These are phyloP conservation scores for Ceratocystiopsis sp. DNA, from an alignment of 2,329 filamentous ascomycete species.

Conservation along the genomic window DNA sequence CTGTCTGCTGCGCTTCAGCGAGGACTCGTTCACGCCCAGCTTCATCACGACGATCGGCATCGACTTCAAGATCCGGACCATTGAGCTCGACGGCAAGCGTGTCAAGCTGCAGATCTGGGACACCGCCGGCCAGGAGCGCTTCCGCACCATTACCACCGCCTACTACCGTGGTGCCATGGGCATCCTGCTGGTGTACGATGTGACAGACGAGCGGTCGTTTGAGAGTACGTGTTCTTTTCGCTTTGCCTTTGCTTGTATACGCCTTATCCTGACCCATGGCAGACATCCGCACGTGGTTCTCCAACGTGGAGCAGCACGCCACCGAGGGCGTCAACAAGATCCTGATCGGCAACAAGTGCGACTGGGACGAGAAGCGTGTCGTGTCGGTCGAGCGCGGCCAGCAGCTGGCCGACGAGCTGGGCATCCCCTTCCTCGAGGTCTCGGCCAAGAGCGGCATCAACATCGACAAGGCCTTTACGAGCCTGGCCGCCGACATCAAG, in stretches of 20 bases:
- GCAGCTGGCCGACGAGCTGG: slow-evolving; percentile 82
- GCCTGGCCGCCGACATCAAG: slow-evolving; percentile 90
- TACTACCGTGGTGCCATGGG: slow-evolving; percentile 99
- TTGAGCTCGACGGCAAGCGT: slow-evolving; percentile 95
- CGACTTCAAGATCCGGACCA: slow-evolving; percentile 99
- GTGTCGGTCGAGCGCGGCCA: slow-evolving; percentile 89
- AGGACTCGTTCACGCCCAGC: slow-evolving; percentile 92
- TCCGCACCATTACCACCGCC: slow-evolving; percentile 95
- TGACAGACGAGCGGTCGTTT: slow-evolving; percentile 90
- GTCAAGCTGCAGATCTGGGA: slow-evolving; percentile 99
- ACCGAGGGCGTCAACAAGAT: slow-evolving; percentile 99
- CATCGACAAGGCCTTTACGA: slow-evolving; percentile 97
- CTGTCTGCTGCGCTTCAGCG: slow-evolving; percentile 89
- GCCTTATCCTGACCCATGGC: slow-evolving; percentile 3
- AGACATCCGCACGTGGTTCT: slow-evolving; percentile 99
- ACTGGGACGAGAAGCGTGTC: slow-evolving; percentile 98
- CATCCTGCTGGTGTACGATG: slow-evolving; percentile 93
- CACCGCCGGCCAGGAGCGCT: slow-evolving; percentile 93
- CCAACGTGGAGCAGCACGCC: slow-evolving; percentile 95
- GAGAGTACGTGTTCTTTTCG: slow-evolving; percentile 49
- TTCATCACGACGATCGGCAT: slow-evolving; percentile 99
- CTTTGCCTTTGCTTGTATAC: not conserved
- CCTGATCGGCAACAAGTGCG: slow-evolving; percentile 98
- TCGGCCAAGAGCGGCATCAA: slow-evolving; percentile 99
- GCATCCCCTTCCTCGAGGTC: slow-evolving; percentile 96